Evolutionary conservation across 225 moss, liverwort and hornwort genomes (phyloP), one percentile per base, ranked within the genome.

Genomic region (Climacium dendroides): DNA sequence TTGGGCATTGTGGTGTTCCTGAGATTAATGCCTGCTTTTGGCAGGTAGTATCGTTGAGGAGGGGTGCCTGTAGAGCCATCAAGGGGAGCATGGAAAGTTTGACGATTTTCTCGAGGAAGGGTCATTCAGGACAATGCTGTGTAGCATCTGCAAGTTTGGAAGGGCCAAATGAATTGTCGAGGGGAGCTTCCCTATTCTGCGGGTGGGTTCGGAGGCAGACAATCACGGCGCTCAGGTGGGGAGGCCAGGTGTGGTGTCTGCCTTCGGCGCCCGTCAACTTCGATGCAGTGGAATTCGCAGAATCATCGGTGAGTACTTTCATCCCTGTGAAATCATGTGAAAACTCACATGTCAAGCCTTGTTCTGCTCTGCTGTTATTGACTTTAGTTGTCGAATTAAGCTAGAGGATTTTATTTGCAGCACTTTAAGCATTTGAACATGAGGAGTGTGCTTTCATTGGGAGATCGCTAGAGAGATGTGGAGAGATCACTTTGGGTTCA

Each of bases 231-330:
- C 85, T 92, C 34, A 81, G 92, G 67, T 91, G 94, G 92, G 93
- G 94, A 58, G 88, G 91, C 35, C 92, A 92, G 84, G 86, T 91
- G 47, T 93, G 91, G 93, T 90, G 92, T 58, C 77, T 92, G 53
- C 87, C 92, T 47, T 89, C 91, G 79, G 69, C 79, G 48, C 65
- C 91, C 37, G 89, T 80, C 61, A 87, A 85, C 89, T 91, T 89
- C 59, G 92, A 90, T 61, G 79, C 82, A 37, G 77, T 84, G 67
- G 89, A 88, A 69, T 89, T 82, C 18, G 85, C 87, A 19, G 93
- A 91, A 65, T 80, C 82, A 25, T 85, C 54, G 73, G 94, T 94
- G 64, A 90, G 87, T 4, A 43, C 58, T 75, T 72, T 43, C 43
- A 65, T 14, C 67, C 41, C 14, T 74, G 7, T 39, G 57, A 57